Evolutionary conservation across 2,329 filamentous ascomycete genomes (phyloP).

Genomic region (Colletotrichum tanaceti): DNA sequence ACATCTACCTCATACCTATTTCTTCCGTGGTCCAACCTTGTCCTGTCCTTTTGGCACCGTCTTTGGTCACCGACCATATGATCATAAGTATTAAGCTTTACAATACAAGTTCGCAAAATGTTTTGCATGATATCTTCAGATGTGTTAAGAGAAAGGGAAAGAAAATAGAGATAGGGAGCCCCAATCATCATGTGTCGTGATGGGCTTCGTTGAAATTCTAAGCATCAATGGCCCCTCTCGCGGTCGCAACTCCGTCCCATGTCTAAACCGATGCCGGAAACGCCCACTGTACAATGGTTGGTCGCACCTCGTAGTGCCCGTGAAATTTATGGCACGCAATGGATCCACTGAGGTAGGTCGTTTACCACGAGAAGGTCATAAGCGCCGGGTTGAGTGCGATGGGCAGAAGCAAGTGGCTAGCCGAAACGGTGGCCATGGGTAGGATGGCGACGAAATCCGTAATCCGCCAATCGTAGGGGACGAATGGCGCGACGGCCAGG

Average conservation of each 20-base stretch:
- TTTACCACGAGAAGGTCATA: conserved; percentile 82
- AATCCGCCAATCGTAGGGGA: conserved; percentile 75
- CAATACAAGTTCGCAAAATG: conserved; percentile 16
- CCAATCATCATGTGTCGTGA: conserved; percentile 21
- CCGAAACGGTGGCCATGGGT: conserved; percentile 78
- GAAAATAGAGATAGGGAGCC: conserved; percentile 15
- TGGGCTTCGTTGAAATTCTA: conserved; percentile 32
- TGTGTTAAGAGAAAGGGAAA: neutral
- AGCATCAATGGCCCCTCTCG: conserved; percentile 27
- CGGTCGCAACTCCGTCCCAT: conserved; percentile 36
- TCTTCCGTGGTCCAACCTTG: conserved; percentile 1
- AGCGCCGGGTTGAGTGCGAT: conserved; percentile 81
- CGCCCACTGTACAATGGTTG: conserved; percentile 29
- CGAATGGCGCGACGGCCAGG: conserved; percentile 70
- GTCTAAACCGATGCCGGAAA: conserved; percentile 36
- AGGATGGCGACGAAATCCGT: conserved; percentile 80
- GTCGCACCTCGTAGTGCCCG: conserved; percentile 26
- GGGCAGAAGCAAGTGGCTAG: conserved; percentile 76
- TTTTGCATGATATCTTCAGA: conserved; percentile 15
- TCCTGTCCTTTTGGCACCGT: neutral
- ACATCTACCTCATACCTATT: conserved; percentile 23
- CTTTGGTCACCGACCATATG: neutral
- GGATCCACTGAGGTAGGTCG: neutral
- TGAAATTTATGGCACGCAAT: conserved; percentile 22
- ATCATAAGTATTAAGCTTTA: conserved; percentile 26